Evolutionary conservation across 2,329 filamentous ascomycete genomes (phyloP).

Genomic region (Neocucurbitaria cava): DNA sequence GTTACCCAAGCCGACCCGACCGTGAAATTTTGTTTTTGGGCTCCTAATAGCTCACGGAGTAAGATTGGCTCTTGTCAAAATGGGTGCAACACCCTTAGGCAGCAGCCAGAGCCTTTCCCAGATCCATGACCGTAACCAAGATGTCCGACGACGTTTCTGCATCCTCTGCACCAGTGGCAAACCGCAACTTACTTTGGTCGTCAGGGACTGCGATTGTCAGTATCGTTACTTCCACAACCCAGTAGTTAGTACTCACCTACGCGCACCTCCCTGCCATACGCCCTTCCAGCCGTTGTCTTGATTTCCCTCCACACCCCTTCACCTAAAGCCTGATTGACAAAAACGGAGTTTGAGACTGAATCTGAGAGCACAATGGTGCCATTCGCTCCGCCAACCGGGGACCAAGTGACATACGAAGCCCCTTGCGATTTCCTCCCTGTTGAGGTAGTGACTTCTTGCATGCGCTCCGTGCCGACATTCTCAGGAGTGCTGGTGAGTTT

Average conservation of each 20-base stretch:
- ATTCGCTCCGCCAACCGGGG: slow-evolving; percentile 18
- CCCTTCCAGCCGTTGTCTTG: slow-evolving; percentile 18
- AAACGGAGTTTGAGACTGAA: slow-evolving; percentile 17
- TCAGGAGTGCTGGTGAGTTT: slow-evolving; percentile 20
- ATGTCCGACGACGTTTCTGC: slow-evolving; percentile 15
- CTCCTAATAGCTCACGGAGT: too few species aligned
- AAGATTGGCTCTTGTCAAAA: too few species aligned
- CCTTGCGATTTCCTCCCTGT: slow-evolving; percentile 13
- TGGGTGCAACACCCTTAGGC: not conserved
- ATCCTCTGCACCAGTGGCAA: slow-evolving; percentile 22
- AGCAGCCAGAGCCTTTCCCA: slow-evolving; percentile 21
- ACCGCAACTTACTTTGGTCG: slow-evolving; percentile 23
- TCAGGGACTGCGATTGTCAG: slow-evolving; percentile 18
- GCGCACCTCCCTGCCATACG: slow-evolving; percentile 23
- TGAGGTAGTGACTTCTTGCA: slow-evolving; percentile 13
- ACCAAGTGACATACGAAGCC: slow-evolving; percentile 25
- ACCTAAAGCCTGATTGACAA: slow-evolving; percentile 24
- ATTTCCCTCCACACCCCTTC: slow-evolving; percentile 24
- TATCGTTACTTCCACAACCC: not conserved
- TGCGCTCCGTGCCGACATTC: slow-evolving; percentile 14
- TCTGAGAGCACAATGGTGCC: slow-evolving; percentile 27
- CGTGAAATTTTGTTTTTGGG: too few species aligned
- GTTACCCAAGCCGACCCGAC: too few species aligned
- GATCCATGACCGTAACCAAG: slow-evolving; percentile 24
- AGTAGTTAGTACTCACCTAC: slow-evolving; percentile 15